Base-by-base conservation (phyloP, 2,329 filamentous ascomycete genomes). In the Cladophialophora immunda region DNA sequence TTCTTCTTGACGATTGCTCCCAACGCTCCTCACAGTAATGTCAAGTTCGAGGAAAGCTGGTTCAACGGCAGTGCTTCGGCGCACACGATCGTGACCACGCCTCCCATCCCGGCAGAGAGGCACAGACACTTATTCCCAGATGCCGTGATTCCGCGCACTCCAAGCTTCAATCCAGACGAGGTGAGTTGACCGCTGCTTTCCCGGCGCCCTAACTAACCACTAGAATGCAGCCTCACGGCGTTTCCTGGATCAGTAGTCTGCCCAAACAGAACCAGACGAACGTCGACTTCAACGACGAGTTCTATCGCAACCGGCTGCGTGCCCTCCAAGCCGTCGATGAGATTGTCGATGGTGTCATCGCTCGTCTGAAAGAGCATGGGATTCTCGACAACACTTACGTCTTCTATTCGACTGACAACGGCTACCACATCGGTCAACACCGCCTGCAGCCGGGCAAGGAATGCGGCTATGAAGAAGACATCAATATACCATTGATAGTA, bases 1-100 rank as follows among this genome's bases (percentile, higher is more conserved):
- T 92, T 92, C 77, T 92, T 92, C 73, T 75, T 93, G 3, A 84
- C 83, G 0, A 81, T 91, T 8, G 87, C 90, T 0, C 90, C 90
- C 0, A 83, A 89, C 5, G 89, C 87, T 0, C 90, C 90, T 0
- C 90, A 93, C 71, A 84, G 84, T 25, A 87, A 89, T 67, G 79
- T 84, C 3, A 74, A 82, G 27, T 68, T 72, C 19, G 25, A 64
- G 36, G 58, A 58, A 11, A 59, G 56, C 30, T 52, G 68, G 70
- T 50, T 81, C 83, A 7, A 68, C 69, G 47, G 55, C 73, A 65
- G 68, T 72, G 2, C 70, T 76, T 52, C 65, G 70, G 25, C 73
- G 72, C 9, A 68, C 68, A 9, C 57, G 11, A 59, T 75, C 1
- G 65, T 68, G 0, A 82, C 85, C 73, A 79, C 81, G 4, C 81